Evolutionary conservation across 2,329 filamentous ascomycete genomes (phyloP).

Genomic region (Pyrenophora graminea): DNA sequence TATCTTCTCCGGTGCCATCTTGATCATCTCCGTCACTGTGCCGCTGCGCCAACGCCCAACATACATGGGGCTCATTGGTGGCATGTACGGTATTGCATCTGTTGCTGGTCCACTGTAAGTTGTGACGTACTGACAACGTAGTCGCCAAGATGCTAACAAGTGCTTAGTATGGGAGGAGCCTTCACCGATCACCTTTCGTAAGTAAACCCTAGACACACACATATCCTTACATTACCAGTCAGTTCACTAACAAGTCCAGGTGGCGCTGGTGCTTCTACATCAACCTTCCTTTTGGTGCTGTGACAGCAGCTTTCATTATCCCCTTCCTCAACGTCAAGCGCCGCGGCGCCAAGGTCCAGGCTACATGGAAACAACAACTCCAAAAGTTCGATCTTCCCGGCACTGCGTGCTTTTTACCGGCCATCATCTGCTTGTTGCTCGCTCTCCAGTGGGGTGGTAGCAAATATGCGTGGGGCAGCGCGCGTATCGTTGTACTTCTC

Average conservation of each 20-base stretch:
- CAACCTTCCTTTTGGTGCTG: slow-evolving; percentile 57
- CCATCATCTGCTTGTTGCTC: slow-evolving; percentile 54
- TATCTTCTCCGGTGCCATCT: slow-evolving; percentile 55
- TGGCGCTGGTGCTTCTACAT: slow-evolving; percentile 54
- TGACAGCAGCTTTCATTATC: slow-evolving; percentile 49
- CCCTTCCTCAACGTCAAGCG: slow-evolving; percentile 46
- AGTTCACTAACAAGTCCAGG: too few relatives aligned
- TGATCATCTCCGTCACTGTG: slow-evolving; percentile 53
- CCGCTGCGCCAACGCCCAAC: slow-evolving; percentile 53
- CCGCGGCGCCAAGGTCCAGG: slow-evolving; percentile 38
- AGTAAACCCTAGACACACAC: not conserved
- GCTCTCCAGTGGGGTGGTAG: slow-evolving; percentile 57
- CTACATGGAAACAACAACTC: slow-evolving; percentile 46
- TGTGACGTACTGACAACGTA: not conserved
- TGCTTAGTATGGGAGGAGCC: slow-evolving; percentile 48
- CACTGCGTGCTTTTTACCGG: slow-evolving; percentile 50
- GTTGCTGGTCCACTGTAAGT: slow-evolving; percentile 54
- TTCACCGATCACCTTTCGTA: slow-evolving; percentile 49
- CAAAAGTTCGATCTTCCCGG: slow-evolving; percentile 55
- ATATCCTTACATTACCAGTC: too few relatives aligned
- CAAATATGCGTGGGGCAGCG: slow-evolving; percentile 52
- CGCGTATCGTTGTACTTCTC: slow-evolving; percentile 53
- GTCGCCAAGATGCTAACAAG: slow-evolving; percentile 28
- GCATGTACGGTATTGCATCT: slow-evolving; percentile 55
- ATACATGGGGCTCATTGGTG: slow-evolving; percentile 56